phyloP scores from a whole-genome alignment of 768 basidiomycete genomes.

The Pleurotus salmoneostramineus region DNA sequence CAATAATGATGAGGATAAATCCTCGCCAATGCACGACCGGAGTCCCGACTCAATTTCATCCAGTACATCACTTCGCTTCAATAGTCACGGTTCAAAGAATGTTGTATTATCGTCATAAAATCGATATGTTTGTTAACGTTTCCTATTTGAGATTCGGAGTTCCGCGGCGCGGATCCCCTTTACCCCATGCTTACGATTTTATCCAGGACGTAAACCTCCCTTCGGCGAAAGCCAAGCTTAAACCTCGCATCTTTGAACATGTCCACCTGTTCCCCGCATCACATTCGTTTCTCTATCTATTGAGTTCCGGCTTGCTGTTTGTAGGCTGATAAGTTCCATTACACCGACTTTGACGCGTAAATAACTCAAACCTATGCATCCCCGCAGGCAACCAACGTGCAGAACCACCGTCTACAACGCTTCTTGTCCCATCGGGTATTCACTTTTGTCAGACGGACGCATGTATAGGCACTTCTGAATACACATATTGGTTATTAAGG shows the following conservation, averaged over 20 bases:
- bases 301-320: background rate
- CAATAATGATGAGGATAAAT: background rate
- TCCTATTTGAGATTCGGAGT: background rate
- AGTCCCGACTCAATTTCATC: background rate
- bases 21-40: background rate
- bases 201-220: background rate
- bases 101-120: no score
- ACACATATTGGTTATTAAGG: no score
- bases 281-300: background rate
- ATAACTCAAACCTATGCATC: background rate
- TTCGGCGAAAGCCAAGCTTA: conserved; percentile 7
- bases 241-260: conserved; percentile 3
- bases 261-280: background rate
- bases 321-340: background rate
- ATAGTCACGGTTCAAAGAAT: no score
- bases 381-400: no score
- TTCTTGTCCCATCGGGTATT: no score
- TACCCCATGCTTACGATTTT: background rate
- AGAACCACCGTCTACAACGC: no score
- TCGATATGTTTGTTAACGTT: background rate
- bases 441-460: no score
- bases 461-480: no score
- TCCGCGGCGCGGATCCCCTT: no score
- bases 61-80: no score
- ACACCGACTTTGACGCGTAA: conserved; percentile 4